Evolutionary conservation across 2,329 filamentous ascomycete species (phyloP).

Genomic region (Aspergillus awamori): DNA sequence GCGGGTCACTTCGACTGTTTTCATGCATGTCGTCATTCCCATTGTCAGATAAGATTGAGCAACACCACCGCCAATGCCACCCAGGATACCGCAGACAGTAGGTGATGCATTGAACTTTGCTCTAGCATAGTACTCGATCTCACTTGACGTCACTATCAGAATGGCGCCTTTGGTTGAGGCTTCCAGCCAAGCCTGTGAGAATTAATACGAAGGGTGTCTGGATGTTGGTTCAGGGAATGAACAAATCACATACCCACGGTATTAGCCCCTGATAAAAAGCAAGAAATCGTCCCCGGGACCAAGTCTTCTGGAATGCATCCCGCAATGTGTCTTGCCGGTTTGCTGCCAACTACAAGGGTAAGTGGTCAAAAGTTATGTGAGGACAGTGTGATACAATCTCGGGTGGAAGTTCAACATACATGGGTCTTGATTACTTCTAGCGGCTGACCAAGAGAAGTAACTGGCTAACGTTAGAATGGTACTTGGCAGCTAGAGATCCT

Average conservation of each 20-base stretch:
- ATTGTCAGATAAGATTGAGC: slow-evolving; percentile 97
- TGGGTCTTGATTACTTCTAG: slow-evolving; percentile 12
- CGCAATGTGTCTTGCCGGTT: slow-evolving; percentile 5
- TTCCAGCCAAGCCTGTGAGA: slow-evolving; percentile 79
- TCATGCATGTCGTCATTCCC: slow-evolving; percentile 99
- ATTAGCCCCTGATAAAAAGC: slow-evolving; percentile 13
- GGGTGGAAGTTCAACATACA: background rate
- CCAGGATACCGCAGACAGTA: slow-evolving; percentile 43
- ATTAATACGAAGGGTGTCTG: background rate
- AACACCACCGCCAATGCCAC: slow-evolving; percentile 87
- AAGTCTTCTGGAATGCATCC: slow-evolving; percentile 6
- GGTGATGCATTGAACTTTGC: slow-evolving; percentile 1
- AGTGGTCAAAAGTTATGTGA: background rate
- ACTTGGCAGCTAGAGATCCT: background rate
- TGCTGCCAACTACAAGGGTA: background rate
- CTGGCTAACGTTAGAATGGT: background rate
- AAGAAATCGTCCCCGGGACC: background rate
- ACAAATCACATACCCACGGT: slow-evolving; percentile 3
- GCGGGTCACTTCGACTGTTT: slow-evolving; percentile 98
- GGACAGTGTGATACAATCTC: too few relatives aligned
- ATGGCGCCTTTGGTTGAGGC: slow-evolving; percentile 97
- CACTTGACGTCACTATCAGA: slow-evolving; percentile 93
- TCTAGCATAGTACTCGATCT: slow-evolving; percentile 91
- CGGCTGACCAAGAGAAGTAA: slow-evolving; percentile 4
- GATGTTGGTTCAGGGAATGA: too few relatives aligned